Conservation (phyloP, 179 eudicot species). For the Patellifolia procumbens region DNA sequence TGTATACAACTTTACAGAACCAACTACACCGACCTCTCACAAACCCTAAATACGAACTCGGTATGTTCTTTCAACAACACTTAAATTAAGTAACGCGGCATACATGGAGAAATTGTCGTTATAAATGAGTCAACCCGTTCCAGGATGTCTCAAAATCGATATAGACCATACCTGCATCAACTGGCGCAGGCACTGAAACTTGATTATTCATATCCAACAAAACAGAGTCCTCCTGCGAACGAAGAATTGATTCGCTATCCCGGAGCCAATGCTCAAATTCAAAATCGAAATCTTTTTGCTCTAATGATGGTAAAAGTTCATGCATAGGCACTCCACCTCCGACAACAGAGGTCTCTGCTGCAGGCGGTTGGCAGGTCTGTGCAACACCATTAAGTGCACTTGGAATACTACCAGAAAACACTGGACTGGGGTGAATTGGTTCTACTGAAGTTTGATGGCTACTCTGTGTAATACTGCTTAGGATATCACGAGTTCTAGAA, state of each 20-base stretch:
- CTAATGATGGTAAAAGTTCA: slow-evolving; percentile 9
- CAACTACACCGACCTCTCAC: slow-evolving; percentile 9
- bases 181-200: slow-evolving; percentile 33
- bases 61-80: slow-evolving; percentile 2
- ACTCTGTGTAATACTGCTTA: slow-evolving; percentile 7
- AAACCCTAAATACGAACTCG: slow-evolving; percentile 23
- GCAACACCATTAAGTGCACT: slow-evolving; percentile 15
- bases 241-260: slow-evolving; percentile 16
- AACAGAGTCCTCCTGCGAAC: slow-evolving; percentile 19
- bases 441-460: slow-evolving; percentile 16
- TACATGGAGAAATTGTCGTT: slow-evolving; percentile 2
- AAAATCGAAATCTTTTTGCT: slow-evolving; percentile 31
- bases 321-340: slow-evolving; percentile 18
- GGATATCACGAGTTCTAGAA: neutral
- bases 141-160: slow-evolving; percentile 47
- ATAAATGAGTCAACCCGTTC: slow-evolving; percentile 37
- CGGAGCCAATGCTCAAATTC: slow-evolving; percentile 36
- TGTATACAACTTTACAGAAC: slow-evolving; percentile 31
- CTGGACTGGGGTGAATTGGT: slow-evolving; percentile 2
- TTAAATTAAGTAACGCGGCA: neutral
- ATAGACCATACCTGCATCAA: slow-evolving; percentile 44
- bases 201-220: slow-evolving; percentile 29
- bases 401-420: slow-evolving; percentile 12
- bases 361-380: slow-evolving; percentile 24
- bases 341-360: slow-evolving; percentile 22